These are phyloP conservation scores for Dothidotthia symphoricarpi DNA, from an alignment of 2,329 filamentous ascomycete species.

Conservation along the genomic window DNA sequence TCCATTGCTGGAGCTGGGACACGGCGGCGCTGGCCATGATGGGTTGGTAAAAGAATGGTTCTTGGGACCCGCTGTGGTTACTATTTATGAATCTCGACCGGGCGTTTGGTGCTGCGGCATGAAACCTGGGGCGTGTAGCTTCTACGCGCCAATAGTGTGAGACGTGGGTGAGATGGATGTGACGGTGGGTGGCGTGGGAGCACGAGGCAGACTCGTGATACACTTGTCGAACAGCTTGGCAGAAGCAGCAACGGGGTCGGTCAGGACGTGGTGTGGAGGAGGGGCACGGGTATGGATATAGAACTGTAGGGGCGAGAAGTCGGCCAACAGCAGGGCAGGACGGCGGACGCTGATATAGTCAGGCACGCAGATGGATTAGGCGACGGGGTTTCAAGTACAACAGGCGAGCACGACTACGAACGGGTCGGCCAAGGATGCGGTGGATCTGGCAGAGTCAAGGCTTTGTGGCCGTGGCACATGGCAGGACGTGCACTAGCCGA, in stretches of 20 bases:
- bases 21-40: conserved; percentile 35
- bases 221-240: conserved; percentile 15
- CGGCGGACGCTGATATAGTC: conserved; percentile 3
- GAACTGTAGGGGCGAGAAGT: conserved; percentile 12
- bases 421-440: conserved; percentile 4
- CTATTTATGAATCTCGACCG: conserved; percentile 19
- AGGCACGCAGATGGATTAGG: conserved; percentile 6
- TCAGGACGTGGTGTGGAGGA: not conserved
- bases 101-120: conserved; percentile 19
- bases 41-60: conserved; percentile 8
- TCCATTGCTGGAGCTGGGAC: conserved; percentile 40
- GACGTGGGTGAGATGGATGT: conserved; percentile 23
- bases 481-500: conserved; percentile 11
- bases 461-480: conserved; percentile 5
- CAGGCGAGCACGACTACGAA: conserved; percentile 19
- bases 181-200: no score
- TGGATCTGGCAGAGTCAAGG: conserved; percentile 7
- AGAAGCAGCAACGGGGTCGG: conserved; percentile 7
- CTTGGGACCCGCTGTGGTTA: conserved; percentile 5
- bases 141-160: conserved; percentile 30
- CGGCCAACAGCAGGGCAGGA: no score
- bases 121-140: conserved; percentile 33
- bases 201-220: conserved; percentile 22
- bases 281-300: conserved; percentile 7
- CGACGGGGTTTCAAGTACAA: conserved; percentile 26